Conservation (phyloP, 768 basidiomycete species). For the Lentinula boryana region DNA sequence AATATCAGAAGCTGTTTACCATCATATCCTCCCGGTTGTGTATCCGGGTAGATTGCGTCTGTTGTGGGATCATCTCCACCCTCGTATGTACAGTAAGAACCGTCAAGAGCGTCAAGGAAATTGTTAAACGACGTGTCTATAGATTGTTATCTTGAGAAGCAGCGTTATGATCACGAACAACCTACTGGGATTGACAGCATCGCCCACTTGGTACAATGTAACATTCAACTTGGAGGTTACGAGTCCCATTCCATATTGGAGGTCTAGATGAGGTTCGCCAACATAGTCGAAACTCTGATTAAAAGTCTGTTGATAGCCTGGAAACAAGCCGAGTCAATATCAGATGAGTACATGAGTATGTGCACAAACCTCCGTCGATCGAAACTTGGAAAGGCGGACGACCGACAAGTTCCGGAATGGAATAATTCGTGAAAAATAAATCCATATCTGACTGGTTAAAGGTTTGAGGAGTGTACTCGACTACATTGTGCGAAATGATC, state of each 20-base stretch:
- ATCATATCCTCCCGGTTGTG: conserved; percentile 26
- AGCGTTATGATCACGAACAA: neutral
- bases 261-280: conserved; percentile 41
- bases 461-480: conserved; percentile 35
- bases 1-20: conserved; percentile 15
- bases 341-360: neutral
- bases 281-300: conserved; percentile 24
- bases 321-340: neutral
- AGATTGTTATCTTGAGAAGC: conserved; percentile 25
- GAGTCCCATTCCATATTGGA: conserved; percentile 41
- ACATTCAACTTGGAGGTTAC: conserved; percentile 29
- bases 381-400: conserved; percentile 23
- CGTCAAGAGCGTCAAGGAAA: conserved; percentile 39
- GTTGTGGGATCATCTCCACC: conserved; percentile 35
- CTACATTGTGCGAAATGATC: conserved; percentile 11
- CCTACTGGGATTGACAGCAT: conserved; percentile 11
- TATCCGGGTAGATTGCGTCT: conserved; percentile 39
- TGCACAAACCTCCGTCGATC: conserved; percentile 25
- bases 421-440: conserved; percentile 22
- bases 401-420: conserved; percentile 22
- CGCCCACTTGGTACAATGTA: conserved; percentile 35
- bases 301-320: conserved; percentile 21
- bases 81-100: conserved; percentile 35
- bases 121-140: conserved; percentile 29
- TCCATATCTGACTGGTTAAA: conserved; percentile 30